Evolutionary conservation across 1,284 basidiomycete species (phyloP).

Genomic region (Puccinia coronata): DNA sequence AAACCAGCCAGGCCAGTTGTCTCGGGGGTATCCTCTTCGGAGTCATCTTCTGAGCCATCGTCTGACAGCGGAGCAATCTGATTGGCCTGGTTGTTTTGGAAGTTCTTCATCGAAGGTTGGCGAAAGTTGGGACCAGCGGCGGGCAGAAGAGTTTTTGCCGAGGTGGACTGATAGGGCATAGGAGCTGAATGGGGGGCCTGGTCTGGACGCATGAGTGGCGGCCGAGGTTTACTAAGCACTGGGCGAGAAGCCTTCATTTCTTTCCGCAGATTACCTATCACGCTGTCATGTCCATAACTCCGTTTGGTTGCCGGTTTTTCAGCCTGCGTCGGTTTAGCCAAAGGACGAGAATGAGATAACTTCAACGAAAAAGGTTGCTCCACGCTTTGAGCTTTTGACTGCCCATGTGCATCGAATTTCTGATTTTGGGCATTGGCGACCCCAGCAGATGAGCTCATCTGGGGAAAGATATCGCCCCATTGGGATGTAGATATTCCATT

Average conservation of each 20-base stretch:
- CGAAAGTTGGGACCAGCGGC: slow-evolving; percentile 35
- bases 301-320: slow-evolving; percentile 23
- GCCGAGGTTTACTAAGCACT: slow-evolving; percentile 15
- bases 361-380: slow-evolving; percentile 17
- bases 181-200: neutral
- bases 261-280: slow-evolving; percentile 40
- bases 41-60: slow-evolving; percentile 32
- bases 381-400: neutral
- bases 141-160: neutral
- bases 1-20: slow-evolving; percentile 39
- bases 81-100: neutral
- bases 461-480: slow-evolving; percentile 35
- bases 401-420: neutral
- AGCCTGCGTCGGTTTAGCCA: slow-evolving; percentile 3
- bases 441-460: slow-evolving; percentile 11
- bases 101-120: slow-evolving; percentile 29
- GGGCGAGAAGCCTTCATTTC: slow-evolving; percentile 41
- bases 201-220: slow-evolving; percentile 12
- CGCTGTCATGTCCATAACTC: neutral
- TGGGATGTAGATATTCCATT: neutral
- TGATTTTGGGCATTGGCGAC: neutral
- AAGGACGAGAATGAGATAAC: neutral
- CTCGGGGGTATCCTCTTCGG: slow-evolving; percentile 35
- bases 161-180: neutral
- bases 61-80: neutral